Evolutionary conservation across 495 filamentous ascomycete species (phyloP), one percentile per base, ranked within the genome.

Genomic region (Jackrogersella minutella): DNA sequence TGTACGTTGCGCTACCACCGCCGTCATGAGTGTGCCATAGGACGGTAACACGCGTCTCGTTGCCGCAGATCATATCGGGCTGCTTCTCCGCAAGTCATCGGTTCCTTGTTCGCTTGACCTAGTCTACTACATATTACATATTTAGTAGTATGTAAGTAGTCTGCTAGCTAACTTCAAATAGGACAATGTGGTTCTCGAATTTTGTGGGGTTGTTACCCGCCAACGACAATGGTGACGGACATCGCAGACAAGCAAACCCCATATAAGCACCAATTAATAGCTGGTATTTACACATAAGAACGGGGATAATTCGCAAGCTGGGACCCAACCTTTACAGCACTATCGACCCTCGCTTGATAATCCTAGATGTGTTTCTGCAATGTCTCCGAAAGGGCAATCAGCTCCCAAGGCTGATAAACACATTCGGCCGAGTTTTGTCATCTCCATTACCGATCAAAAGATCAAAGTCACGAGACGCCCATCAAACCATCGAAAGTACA

Each of bases 181-280:
- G n/a, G 49, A 63, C 40, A 40, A 60, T 64, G 41, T 64, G 49
- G 37, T 60, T 61, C 53, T 69, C 40, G 40, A 69, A 39, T 59
- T 58, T 41, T 64, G 56, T 69, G 66, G 66, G 60, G 66, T 64
- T 59, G 54, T 52, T 69, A 69, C 40, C 60, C 54, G 66, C 66
- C 66, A 69, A 52, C 55, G 17, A 64, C 55, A 26, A 11, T 56
- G 55, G 46, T 62, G 58, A 68, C 58, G 51, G 58, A 62, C 36
- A 66, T 54, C 40, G 50, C 49, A 44, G 36, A 24, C 21, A 31
- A 57, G 40, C 40, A 52, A 64, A 51, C 57, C 49, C 40, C 7
- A 30, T 7, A 30, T 30, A 30, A 3, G 26, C 26, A 52, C 33
- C 33, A 37, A 37, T 33, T 26, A 19, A 50, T 33, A n/a, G 16